These are phyloP conservation scores for Tephrocybe sp. DNA, from an alignment of 768 basidiomycete species.

Conservation along the genomic window DNA sequence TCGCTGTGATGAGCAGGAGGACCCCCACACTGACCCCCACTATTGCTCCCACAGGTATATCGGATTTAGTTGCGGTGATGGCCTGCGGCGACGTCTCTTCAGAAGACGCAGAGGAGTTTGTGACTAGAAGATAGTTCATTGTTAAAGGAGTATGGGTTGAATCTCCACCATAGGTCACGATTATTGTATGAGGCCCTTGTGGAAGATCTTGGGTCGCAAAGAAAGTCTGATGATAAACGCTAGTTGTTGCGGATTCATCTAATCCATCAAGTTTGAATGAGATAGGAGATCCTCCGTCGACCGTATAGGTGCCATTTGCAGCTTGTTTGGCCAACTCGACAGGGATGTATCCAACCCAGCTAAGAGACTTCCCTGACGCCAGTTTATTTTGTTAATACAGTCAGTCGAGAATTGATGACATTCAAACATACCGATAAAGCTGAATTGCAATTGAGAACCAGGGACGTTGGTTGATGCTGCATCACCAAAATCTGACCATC, in stretches of 20 bases:
- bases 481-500: neutral
- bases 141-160: slow-evolving; percentile 24
- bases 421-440: slow-evolving; percentile 4
- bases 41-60: slow-evolving; percentile 1
- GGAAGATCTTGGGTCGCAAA: slow-evolving; percentile 14
- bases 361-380: neutral
- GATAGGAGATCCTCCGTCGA: neutral
- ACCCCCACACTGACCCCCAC: slow-evolving; percentile 4
- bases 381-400: neutral
- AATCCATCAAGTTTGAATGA: neutral
- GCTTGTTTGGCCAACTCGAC: neutral
- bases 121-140: slow-evolving; percentile 20
- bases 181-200: slow-evolving; percentile 12
- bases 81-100: neutral
- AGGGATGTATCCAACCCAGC: slow-evolving; percentile 4
- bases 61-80: neutral
- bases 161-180: slow-evolving; percentile 12
- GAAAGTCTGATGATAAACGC: slow-evolving; percentile 12
- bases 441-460: slow-evolving; percentile 1
- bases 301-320: neutral
- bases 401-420: neutral
- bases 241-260: neutral
- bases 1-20: neutral
- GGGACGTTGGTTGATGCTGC: neutral
- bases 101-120: slow-evolving; percentile 9